Conservation (phyloP, 2,329 filamentous ascomycete genomes). For the Cordyceps farinosa region DNA sequence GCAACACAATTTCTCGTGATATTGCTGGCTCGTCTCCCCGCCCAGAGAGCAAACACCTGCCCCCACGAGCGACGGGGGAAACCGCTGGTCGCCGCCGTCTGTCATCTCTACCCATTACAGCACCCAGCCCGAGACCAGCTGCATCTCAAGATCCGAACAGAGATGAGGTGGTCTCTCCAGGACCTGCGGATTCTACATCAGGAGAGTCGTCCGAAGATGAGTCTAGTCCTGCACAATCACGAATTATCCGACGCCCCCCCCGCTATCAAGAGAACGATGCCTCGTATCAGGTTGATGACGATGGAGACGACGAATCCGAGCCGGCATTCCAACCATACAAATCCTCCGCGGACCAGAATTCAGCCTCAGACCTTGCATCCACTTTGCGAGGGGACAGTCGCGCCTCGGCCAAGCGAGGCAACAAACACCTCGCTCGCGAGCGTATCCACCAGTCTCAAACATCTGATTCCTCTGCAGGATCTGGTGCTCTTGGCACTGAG, state of each 20-base stretch:
- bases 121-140: background rate
- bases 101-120: slow-evolving; percentile 42
- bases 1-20: slow-evolving; percentile 40
- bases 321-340: slow-evolving; percentile 53
- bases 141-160: slow-evolving; percentile 21
- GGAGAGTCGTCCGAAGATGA: slow-evolving; percentile 44
- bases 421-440: slow-evolving; percentile 30
- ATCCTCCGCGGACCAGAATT: slow-evolving; percentile 31
- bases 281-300: slow-evolving; percentile 49
- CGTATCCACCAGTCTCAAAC: slow-evolving; percentile 49
- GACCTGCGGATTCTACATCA: slow-evolving; percentile 37
- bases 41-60: slow-evolving; percentile 23
- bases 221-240: slow-evolving; percentile 53
- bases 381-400: slow-evolving; percentile 48
- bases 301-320: slow-evolving; percentile 54
- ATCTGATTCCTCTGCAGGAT: slow-evolving; percentile 61
- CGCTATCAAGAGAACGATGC: slow-evolving; percentile 43
- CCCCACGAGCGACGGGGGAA: slow-evolving; percentile 28
- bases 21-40: slow-evolving; percentile 32
- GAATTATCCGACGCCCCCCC: slow-evolving; percentile 58
- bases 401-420: slow-evolving; percentile 30
- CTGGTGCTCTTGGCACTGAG: slow-evolving; percentile 35
- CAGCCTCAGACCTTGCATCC: slow-evolving; percentile 47
- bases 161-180: slow-evolving; percentile 31
- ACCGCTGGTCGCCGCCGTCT: slow-evolving; percentile 36